phyloP scores from a whole-genome alignment of 2,329 filamentous ascomycete species.

The Exutisphaerella laricina region DNA sequence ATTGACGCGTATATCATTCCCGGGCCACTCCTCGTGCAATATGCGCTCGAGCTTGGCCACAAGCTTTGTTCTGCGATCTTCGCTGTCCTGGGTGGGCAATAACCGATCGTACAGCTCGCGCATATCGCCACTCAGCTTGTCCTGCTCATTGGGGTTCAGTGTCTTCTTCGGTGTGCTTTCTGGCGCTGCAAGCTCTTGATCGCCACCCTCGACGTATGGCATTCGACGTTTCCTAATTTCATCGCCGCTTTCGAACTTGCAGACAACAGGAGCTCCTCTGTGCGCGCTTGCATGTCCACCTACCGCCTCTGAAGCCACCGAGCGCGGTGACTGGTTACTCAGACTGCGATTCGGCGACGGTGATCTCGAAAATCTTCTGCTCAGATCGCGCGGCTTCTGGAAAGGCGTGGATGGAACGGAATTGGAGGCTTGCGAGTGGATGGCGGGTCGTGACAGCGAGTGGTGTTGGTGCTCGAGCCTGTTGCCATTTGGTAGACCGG shows the following conservation, averaged over 20 bases:
- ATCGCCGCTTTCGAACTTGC: conserved; percentile 83
- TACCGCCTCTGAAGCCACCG: conserved; percentile 84
- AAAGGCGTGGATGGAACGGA: conserved; percentile 92
- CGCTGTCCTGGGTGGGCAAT: conserved; percentile 73
- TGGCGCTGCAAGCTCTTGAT: conserved; percentile 66
- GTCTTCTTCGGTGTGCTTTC: conserved; percentile 64
- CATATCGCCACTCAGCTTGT: conserved; percentile 74
- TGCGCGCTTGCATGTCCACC: conserved; percentile 51
- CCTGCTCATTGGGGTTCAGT: conserved; percentile 66
- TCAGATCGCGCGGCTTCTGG: conserved; percentile 74
- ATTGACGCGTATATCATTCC: conserved; percentile 80
- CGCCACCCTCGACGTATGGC: conserved; percentile 77
- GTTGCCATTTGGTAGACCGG: conserved; percentile 19
- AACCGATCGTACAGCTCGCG: conserved; percentile 77
- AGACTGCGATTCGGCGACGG: conserved; percentile 71
- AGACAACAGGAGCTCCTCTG: conserved; percentile 58
- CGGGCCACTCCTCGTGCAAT: conserved; percentile 87
- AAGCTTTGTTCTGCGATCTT: conserved; percentile 66
- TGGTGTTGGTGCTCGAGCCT: conserved; percentile 25
- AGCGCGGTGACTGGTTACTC: conserved; percentile 78
- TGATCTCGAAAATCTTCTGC: conserved; percentile 66
- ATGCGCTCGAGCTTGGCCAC: conserved; percentile 83
- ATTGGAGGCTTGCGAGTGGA: conserved; percentile 61
- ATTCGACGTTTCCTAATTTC: conserved; percentile 78
- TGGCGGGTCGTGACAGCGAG: conserved; percentile 22